phyloP scores from a whole-genome alignment of 2,329 filamentous ascomycete species.

The Huntiella moniliformis region DNA sequence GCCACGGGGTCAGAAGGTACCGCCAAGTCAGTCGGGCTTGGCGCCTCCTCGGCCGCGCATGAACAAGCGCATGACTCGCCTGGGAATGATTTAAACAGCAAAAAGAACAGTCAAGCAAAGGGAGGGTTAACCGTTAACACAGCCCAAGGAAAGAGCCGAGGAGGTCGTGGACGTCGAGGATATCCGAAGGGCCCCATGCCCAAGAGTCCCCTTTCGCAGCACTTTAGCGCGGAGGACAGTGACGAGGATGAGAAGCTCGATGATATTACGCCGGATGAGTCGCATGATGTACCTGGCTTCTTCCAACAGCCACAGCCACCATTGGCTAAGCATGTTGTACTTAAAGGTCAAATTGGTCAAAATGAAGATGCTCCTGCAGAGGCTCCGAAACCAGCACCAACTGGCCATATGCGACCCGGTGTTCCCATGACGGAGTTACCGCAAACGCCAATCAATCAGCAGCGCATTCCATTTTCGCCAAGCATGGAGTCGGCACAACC shows the following conservation, averaged over 20 bases:
- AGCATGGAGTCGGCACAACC: background rate
- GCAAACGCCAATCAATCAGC: slow-evolving; percentile 8
- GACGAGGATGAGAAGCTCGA: background rate
- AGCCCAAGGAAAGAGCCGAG: background rate
- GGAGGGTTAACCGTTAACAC: no score
- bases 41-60: slow-evolving; percentile 23
- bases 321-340: background rate
- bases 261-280: background rate
- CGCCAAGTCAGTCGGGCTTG: slow-evolving; percentile 20
- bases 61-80: slow-evolving; percentile 43
- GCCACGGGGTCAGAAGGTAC: slow-evolving; percentile 12
- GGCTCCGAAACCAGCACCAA: background rate
- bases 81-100: slow-evolving; percentile 33
- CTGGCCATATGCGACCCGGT: background rate
- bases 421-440: background rate
- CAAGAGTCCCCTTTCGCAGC: slow-evolving; percentile 3
- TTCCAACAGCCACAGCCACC: background rate
- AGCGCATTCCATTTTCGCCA: slow-evolving; percentile 6
- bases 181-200: slow-evolving; percentile 3
- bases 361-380: background rate
- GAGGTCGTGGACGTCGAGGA: background rate
- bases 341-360: background rate
- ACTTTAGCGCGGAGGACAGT: background rate
- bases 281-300: background rate
- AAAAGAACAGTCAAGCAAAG: background rate